Evolutionary conservation across 306 rosid genomes (phyloP), one percentile per base, ranked within the genome.

Genomic region (Canavalia gladiata): DNA sequence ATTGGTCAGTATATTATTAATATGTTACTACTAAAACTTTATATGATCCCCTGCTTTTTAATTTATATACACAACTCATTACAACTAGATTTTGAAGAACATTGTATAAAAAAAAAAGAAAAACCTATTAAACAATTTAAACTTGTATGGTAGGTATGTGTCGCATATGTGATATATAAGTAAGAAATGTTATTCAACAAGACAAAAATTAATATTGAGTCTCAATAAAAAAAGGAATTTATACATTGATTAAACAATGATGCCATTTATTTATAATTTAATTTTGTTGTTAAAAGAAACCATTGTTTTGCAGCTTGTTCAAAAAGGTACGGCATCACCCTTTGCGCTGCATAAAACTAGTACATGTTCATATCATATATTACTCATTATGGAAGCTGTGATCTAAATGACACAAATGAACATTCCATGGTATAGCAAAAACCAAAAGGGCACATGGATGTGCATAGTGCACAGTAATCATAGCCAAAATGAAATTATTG

Each of bases 391-490:
- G 68, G 86, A 57, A 77, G 76, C 39, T 67, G 34, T 56, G 84
- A 75, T 64, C 30, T 31, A 54, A 65, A 70, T 58, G 71, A 63
- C 78, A 72, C 7, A 66, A 18, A 75, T 69, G 74, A 75, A 85
- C 81, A 72, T 85, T 85, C 83, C 35, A 55, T 50, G 4, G 70
- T 39, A 18, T 18, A 29, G 67, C 50, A 79, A 79, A 82, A 72
- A 82, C 43, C 72, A 75, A 81, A 84, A 71, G 56, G 54, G 72
- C 75, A 76, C 86, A 82, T 82, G 88, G 81, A 58, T 41, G 43
- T 57, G 82, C 66, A 84, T 82, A 75, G 43, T 82, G 43, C 72
- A 54, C 34, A 34, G 34, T 37, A 67, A 67, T 77, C 81, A 80
- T 42, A 43, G 63, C 59, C 69, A 65, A 68, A 72, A 64, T 64